Conservation (phyloP, 2,329 filamentous ascomycete species). For the Epichloe amarillans region DNA sequence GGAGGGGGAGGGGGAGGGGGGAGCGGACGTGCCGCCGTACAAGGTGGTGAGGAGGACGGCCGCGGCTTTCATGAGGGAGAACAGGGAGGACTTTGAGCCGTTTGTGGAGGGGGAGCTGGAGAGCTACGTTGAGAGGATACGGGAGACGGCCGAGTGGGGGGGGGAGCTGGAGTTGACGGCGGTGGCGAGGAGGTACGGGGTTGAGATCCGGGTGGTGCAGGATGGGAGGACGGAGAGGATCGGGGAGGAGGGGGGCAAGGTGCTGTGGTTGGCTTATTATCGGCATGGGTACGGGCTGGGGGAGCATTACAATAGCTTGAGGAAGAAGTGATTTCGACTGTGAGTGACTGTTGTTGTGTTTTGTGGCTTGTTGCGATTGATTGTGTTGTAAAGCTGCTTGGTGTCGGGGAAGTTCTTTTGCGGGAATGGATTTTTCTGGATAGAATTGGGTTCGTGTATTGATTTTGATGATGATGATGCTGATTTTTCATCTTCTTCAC, state of each 20-base stretch:
- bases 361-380: too few species aligned
- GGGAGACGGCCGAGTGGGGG: slow-evolving; percentile 93
- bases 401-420: too few species aligned
- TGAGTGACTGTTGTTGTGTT: too few species aligned
- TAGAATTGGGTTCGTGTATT: too few species aligned
- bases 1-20: not conserved
- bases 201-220: slow-evolving; percentile 76
- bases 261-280: slow-evolving; percentile 86
- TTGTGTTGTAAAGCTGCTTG: too few species aligned
- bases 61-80: slow-evolving; percentile 60
- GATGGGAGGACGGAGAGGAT: slow-evolving; percentile 72
- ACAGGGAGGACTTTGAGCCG: slow-evolving; percentile 69
- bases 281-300: slow-evolving; percentile 85
- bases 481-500: too few species aligned
- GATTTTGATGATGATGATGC: too few species aligned
- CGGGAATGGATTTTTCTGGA: too few species aligned
- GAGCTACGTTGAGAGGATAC: slow-evolving; percentile 60
- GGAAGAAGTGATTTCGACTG: slow-evolving; percentile 23
- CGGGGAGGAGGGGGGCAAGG: slow-evolving; percentile 31
- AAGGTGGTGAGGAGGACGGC: slow-evolving; percentile 55
- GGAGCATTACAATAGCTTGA: slow-evolving; percentile 92
- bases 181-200: slow-evolving; percentile 64
- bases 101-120: slow-evolving; percentile 76
- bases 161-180: slow-evolving; percentile 84
- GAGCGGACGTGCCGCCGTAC: slow-evolving; percentile 33